Percentiles rank a stretch among this genome's conserved stretches.
Evolutionary conservation across 2,329 filamentous ascomycete genomes (phyloP).

Genomic region (Trichoderma atrobrunneum): DNA sequence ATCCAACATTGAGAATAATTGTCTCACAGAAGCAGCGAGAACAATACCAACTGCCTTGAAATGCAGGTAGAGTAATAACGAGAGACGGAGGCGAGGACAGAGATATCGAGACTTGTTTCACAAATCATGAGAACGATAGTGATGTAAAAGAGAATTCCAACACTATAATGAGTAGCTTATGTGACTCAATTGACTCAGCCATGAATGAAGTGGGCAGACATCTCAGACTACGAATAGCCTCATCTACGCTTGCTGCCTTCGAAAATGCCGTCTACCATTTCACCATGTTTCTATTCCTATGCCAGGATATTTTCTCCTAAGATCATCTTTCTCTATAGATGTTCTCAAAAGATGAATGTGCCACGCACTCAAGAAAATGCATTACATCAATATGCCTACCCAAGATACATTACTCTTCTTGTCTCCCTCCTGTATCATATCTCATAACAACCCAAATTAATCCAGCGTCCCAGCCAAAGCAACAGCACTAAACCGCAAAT

Average conservation of each 20-base stretch:
- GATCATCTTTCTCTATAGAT: background rate
- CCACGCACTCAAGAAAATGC: background rate
- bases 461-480: constrained; percentile 53
- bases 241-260: background rate
- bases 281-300: background rate
- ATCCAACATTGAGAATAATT: accelerated
- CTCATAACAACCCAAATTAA: constrained; percentile 27
- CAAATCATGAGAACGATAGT: background rate
- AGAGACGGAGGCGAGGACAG: accelerated
- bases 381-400: background rate
- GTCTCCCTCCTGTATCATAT: background rate
- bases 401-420: background rate
- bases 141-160: background rate
- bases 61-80: too few relatives aligned
- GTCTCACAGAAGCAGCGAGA: background rate
- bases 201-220: background rate
- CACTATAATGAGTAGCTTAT: background rate
- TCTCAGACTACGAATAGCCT: background rate
- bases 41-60: accelerated
- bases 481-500: constrained; percentile 59
- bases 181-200: background rate
- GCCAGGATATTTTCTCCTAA: background rate
- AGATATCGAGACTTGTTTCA: background rate
- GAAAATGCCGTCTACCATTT: too few relatives aligned
- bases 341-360: background rate